phyloP scores from a whole-genome alignment of 352 stramenopile species.

The Phytophthora citrophthora region DNA sequence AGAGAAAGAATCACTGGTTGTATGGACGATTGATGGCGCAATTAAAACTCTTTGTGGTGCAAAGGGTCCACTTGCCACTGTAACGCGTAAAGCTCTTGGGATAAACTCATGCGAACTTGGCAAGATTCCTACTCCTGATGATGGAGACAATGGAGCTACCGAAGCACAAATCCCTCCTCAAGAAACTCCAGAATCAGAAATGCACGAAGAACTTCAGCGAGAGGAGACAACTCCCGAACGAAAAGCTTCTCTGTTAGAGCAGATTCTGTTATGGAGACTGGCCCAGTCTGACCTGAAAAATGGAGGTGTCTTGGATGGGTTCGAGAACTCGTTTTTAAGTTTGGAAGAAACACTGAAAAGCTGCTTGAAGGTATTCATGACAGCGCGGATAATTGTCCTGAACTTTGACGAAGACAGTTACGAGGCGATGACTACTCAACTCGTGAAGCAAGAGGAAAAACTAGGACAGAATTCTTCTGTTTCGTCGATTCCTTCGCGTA shows the following conservation, averaged over 20 bases:
- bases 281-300: conserved; percentile 60
- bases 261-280: conserved; percentile 73
- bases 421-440: conserved; percentile 43
- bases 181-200: conserved; percentile 24
- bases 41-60: conserved; percentile 49
- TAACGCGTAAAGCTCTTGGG: conserved; percentile 42
- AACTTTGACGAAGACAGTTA: conserved; percentile 78
- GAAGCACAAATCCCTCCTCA: conserved; percentile 1
- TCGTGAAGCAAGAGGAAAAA: conserved; percentile 14
- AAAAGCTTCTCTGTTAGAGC: conserved; percentile 51
- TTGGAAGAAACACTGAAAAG: conserved; percentile 45
- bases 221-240: conserved; percentile 14
- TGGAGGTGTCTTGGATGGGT: conserved; percentile 79
- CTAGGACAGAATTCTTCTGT: not conserved
- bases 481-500: conserved; percentile 8
- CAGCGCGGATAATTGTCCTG: conserved; percentile 62
- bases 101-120: conserved; percentile 23
- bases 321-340: conserved; percentile 62
- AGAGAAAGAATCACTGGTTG: conserved; percentile 68
- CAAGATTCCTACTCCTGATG: not conserved
- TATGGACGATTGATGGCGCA: conserved; percentile 82
- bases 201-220: conserved; percentile 14
- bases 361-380: conserved; percentile 45
- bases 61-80: conserved; percentile 47
- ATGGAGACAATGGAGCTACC: conserved; percentile 1